These are phyloP conservation scores for Dictyostelium intermedium DNA, from an alignment of 78 protist genomes.

Conservation along the genomic window DNA sequence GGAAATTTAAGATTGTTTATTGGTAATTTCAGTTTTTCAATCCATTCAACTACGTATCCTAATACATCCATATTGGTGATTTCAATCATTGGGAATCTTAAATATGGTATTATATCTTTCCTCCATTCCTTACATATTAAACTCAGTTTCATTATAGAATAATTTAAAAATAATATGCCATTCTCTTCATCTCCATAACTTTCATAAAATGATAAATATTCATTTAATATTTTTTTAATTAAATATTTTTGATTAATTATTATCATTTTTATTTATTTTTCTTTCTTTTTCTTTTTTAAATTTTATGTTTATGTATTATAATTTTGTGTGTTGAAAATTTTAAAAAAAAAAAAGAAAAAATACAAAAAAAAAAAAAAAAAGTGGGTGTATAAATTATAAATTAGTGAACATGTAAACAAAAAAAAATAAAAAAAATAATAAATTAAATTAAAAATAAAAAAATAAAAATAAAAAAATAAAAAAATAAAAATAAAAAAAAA, in stretches of 20 bases:
- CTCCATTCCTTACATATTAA: neutral
- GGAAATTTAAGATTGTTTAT: neutral
- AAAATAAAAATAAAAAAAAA: too few species aligned
- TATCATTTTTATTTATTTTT: neutral
- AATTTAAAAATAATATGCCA: neutral
- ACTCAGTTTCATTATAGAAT: neutral
- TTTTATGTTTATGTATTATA: neutral
- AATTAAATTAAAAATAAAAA: too few species aligned
- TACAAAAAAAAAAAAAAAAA: too few species aligned
- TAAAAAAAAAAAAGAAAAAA: neutral
- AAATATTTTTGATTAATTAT: conserved; percentile 1
- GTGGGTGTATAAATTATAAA: too few species aligned
- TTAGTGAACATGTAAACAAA: too few species aligned
- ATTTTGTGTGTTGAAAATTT: neutral
- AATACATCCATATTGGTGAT: neutral
- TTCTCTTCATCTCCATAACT: neutral
- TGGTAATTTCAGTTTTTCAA: neutral
- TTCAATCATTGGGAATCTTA: neutral
- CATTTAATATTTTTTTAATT: conserved; percentile 3
- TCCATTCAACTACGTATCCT: neutral
- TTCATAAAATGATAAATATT: neutral
- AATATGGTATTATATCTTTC: neutral
- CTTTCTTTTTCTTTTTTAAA: neutral
- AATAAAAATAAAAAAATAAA: too few species aligned
- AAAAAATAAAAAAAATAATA: too few species aligned